Conservation (phyloP, 1,284 basidiomycete species). For the Chiua sp. region DNA sequence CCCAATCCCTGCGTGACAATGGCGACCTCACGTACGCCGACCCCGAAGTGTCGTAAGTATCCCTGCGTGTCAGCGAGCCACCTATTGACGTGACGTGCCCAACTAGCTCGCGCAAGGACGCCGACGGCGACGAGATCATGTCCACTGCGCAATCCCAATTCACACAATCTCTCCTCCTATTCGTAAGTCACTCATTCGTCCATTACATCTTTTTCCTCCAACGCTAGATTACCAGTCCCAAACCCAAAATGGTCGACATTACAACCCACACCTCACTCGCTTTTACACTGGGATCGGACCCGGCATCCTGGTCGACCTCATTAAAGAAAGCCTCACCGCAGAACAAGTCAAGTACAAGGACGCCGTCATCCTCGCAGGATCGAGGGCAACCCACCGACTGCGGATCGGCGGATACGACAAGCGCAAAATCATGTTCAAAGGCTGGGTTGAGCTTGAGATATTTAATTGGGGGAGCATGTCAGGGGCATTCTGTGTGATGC, state of each 20-base stretch:
- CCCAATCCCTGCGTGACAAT: conserved; percentile 63
- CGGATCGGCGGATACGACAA: conserved; percentile 69
- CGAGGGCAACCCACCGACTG: conserved; percentile 43
- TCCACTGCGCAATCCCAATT: conserved; percentile 57
- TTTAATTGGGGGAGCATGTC: conserved; percentile 51
- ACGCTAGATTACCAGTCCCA: conserved; percentile 60
- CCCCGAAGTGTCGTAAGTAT: conserved; percentile 48
- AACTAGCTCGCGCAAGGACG: conserved; percentile 40
- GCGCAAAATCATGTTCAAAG: conserved; percentile 66
- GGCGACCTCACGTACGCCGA: conserved; percentile 76
- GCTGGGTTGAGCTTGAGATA: conserved; percentile 69
- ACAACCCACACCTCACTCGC: conserved; percentile 75
- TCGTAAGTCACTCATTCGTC: conserved; percentile 46
- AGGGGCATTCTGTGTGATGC: conserved; percentile 71
- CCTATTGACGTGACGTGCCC: background rate
- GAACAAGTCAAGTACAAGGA: conserved; percentile 59
- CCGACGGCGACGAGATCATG: conserved; percentile 65
- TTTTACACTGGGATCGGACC: conserved; percentile 72
- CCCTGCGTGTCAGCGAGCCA: background rate
- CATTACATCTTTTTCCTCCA: background rate
- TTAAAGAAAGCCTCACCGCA: conserved; percentile 54
- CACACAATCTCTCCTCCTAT: conserved; percentile 64
- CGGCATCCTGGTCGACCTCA: conserved; percentile 51
- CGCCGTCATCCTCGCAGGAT: conserved; percentile 30
- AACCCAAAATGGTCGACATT: conserved; percentile 70